Conservation (phyloP, 2,329 filamentous ascomycete species). For the Phoma sp. region DNA sequence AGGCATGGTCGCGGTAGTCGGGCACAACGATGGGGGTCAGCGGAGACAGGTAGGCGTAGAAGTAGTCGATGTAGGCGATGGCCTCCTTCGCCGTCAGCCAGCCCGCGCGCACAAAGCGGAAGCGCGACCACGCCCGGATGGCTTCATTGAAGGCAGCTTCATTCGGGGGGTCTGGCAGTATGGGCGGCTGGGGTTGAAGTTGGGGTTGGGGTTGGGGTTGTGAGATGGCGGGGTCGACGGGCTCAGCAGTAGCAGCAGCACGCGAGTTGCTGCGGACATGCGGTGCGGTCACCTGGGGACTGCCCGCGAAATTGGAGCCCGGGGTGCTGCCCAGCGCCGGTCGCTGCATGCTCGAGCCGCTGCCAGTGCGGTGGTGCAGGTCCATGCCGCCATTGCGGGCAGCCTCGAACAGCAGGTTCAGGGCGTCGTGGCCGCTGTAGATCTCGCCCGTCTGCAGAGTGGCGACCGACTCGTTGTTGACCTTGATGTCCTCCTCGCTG, state of each 20-base stretch:
- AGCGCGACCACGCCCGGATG: constrained; percentile 85
- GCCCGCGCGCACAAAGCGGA: constrained; percentile 93
- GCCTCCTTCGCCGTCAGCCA: constrained; percentile 96
- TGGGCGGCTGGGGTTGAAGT: constrained; percentile 15
- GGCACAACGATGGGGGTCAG: constrained; percentile 93
- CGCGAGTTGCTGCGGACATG: constrained; percentile 37
- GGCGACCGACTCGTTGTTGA: constrained; percentile 66
- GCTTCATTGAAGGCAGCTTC: constrained; percentile 64
- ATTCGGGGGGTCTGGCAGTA: constrained; percentile 42
- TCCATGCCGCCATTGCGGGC: constrained; percentile 62
- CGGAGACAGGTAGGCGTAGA: constrained; percentile 89
- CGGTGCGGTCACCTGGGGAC: constrained; percentile 37
- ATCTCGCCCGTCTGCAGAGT: constrained; percentile 71
- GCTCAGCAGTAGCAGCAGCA: constrained; percentile 28
- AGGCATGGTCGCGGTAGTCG: constrained; percentile 83
- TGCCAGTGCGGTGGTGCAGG: constrained; percentile 56
- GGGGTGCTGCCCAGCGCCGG: constrained; percentile 46
- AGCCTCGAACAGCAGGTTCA: constrained; percentile 90
- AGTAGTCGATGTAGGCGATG: constrained; percentile 93
- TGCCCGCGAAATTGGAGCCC: constrained; percentile 44
- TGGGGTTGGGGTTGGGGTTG: neutral
- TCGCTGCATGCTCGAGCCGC: constrained; percentile 50
- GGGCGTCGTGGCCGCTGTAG: constrained; percentile 89
- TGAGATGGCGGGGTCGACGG: constrained; percentile 43
- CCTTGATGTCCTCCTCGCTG: constrained; percentile 63